These are phyloP conservation scores for Pyrus hybrid DNA, from an alignment of 331 rosid genomes.

Conservation along the genomic window DNA sequence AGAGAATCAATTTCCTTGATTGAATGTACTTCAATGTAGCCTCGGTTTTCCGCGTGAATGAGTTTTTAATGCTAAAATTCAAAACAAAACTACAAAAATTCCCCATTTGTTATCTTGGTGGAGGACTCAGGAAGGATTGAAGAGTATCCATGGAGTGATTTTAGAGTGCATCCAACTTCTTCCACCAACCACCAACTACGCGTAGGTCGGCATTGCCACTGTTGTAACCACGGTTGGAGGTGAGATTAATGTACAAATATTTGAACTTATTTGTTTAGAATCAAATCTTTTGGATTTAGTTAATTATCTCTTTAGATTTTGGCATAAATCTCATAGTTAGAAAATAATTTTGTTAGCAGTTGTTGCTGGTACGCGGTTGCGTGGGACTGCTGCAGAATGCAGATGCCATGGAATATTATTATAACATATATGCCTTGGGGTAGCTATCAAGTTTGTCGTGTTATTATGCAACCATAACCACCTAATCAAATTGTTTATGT, in stretches of 20 bases:
- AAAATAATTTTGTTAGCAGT: not conserved
- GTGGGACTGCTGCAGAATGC: not conserved
- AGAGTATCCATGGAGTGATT: not conserved
- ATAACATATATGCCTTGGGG: not conserved
- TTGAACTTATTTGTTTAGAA: not conserved
- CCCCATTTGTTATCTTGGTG: not conserved
- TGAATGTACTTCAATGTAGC: not conserved
- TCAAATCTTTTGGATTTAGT: not conserved
- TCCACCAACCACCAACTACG: not conserved
- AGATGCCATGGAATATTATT: not conserved
- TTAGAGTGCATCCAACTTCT: not conserved
- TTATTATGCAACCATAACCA: not conserved
- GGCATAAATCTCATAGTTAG: not conserved
- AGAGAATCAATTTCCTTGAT: not conserved
- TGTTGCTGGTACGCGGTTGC: not conserved
- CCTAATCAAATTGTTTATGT: not conserved
- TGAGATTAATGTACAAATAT: not conserved
- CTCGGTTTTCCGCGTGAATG: fast-evolving
- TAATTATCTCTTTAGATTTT: not conserved
- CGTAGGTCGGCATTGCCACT: not conserved
- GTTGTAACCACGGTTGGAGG: not conserved
- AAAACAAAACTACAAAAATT: no score
- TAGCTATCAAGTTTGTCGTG: not conserved
- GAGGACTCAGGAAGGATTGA: no score
- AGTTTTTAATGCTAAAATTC: no score